These are phyloP conservation scores for Amylocystis lapponica DNA, from an alignment of 768 basidiomycete species.

Conservation along the genomic window DNA sequence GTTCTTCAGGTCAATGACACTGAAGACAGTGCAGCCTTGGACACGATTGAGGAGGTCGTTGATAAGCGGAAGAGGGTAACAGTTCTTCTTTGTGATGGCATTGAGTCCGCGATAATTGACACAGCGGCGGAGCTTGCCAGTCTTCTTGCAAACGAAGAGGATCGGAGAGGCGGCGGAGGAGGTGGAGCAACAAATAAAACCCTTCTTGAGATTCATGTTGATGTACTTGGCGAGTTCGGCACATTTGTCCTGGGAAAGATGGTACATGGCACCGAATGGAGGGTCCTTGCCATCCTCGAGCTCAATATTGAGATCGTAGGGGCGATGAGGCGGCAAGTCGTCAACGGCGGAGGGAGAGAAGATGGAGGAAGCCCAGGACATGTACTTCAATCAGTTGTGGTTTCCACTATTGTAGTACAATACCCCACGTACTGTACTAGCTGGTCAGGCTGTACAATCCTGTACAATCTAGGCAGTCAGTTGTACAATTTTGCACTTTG, in stretches of 20 bases:
- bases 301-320: constrained; percentile 21
- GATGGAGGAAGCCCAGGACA: constrained; percentile 17
- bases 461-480: background rate
- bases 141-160: constrained; percentile 24
- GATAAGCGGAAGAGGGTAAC: constrained; percentile 29
- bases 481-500: background rate
- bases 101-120: constrained; percentile 27
- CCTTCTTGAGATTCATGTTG: constrained; percentile 28
- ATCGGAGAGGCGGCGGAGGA: constrained; percentile 21
- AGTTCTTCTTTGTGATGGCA: constrained; percentile 27
- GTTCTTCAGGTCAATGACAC: constrained; percentile 34
- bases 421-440: background rate
- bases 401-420: background rate
- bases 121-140: constrained; percentile 17
- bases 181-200: constrained; percentile 24
- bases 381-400: too few relatives aligned
- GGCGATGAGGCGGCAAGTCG: constrained; percentile 2
- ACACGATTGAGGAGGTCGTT: constrained; percentile 24
- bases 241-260: constrained; percentile 24
- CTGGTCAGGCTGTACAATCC: background rate
- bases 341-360: constrained; percentile 7
- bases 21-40: constrained; percentile 21
- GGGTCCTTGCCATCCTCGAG: constrained; percentile 23
- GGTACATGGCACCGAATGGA: constrained; percentile 20
- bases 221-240: constrained; percentile 30